Conservation (phyloP, 192 early-diverging fungal species). For the Gigaspora rosea region DNA sequence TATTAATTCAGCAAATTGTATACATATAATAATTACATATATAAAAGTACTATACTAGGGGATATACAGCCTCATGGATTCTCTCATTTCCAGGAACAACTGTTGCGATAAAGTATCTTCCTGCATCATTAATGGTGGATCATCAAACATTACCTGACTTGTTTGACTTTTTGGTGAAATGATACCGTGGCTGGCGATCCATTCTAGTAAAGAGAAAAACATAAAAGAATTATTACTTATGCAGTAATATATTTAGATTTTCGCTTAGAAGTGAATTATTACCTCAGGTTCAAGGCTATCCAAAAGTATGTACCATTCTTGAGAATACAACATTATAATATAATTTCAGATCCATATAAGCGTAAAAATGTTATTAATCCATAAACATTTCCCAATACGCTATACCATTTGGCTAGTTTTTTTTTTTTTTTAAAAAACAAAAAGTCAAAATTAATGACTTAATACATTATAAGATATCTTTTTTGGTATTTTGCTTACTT, state of each 20-base stretch:
- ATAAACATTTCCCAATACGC: constrained; percentile 43
- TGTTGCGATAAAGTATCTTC: constrained; percentile 37
- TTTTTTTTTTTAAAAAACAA: background rate
- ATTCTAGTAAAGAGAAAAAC: background rate
- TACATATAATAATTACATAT: too few relatives aligned
- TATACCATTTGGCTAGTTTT: constrained; percentile 21
- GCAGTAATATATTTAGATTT: background rate
- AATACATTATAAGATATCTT: background rate
- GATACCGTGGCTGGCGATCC: background rate
- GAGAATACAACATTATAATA: constrained; percentile 38
- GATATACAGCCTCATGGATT: constrained; percentile 44
- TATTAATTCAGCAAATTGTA: too few relatives aligned
- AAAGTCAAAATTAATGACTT: background rate
- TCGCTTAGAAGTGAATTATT: background rate
- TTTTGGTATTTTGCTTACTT: background rate
- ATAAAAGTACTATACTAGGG: too few relatives aligned
- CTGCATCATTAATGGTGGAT: constrained; percentile 40
- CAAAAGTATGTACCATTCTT: constrained; percentile 45
- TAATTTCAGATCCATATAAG: constrained; percentile 38
- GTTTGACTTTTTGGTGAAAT: constrained; percentile 26
- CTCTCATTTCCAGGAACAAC: constrained; percentile 41
- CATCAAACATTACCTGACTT: constrained; percentile 43
- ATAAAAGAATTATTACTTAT: background rate
- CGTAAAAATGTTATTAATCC: constrained; percentile 44
- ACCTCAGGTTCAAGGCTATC: constrained; percentile 38